Conservation (phyloP, 2,329 filamentous ascomycete species). For the Beauveria pseudobassiana region DNA sequence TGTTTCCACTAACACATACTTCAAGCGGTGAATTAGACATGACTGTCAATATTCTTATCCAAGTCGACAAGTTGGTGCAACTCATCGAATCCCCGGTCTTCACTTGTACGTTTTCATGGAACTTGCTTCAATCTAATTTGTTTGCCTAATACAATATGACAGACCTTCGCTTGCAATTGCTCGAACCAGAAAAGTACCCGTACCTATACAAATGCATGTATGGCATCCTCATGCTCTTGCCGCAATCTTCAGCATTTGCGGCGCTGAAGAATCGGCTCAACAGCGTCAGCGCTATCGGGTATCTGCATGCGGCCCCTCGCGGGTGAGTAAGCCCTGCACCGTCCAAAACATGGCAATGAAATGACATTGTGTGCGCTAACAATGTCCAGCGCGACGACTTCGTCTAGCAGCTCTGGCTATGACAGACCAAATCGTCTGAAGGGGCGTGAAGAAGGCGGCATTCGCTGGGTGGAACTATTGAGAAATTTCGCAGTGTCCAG, state of each 20-base stretch:
- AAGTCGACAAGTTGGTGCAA: conserved; percentile 97
- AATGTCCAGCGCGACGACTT: conserved; percentile 33
- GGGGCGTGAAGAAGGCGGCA: conserved; percentile 71
- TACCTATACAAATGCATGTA: conserved; percentile 97
- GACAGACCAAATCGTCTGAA: conserved; percentile 73
- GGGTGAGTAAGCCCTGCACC: conserved; percentile 49
- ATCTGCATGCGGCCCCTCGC: conserved; percentile 74
- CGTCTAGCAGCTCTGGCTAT: conserved; percentile 49
- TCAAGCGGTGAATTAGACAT: conserved; percentile 87
- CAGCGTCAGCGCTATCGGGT: conserved; percentile 93
- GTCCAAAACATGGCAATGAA: neutral
- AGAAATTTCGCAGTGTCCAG: conserved; percentile 89
- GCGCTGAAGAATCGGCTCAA: conserved; percentile 94
- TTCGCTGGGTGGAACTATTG: conserved; percentile 85
- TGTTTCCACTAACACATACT: neutral
- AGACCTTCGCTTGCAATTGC: conserved; percentile 89
- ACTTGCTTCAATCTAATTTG: neutral
- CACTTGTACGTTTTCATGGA: conserved; percentile 59
- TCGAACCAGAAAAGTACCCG: conserved; percentile 91
- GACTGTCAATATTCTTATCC: conserved; percentile 97
- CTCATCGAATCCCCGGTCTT: conserved; percentile 95
- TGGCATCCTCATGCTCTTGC: conserved; percentile 93
- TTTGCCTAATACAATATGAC: neutral
- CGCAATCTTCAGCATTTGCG: conserved; percentile 93
- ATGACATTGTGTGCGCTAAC: neutral